phyloP scores from a whole-genome alignment of 495 filamentous ascomycete species.

The Penicillium cosmopolitanum region DNA sequence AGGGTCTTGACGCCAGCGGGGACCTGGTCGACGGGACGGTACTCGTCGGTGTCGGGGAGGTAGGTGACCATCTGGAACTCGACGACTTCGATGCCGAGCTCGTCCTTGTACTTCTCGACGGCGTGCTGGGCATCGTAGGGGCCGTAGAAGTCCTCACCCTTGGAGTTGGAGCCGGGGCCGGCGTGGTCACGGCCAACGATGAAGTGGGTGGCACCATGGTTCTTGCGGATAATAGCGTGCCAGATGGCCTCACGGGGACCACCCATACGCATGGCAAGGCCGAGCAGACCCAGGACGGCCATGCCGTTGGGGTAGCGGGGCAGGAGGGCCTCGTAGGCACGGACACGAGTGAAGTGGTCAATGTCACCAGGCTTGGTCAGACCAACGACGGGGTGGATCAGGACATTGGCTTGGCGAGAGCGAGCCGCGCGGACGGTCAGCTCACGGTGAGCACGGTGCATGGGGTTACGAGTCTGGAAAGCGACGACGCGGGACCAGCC shows the following conservation, averaged over 20 bases:
- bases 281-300: constrained; percentile 94
- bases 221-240: constrained; percentile 99
- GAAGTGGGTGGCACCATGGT: constrained; percentile 98
- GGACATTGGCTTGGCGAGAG: constrained; percentile 92
- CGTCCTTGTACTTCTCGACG: constrained; percentile 93
- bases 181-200: constrained; percentile 98
- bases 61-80: constrained; percentile 99
- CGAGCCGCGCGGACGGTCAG: constrained; percentile 96
- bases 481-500: constrained; percentile 96
- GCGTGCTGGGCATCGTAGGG: constrained; percentile 98
- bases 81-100: constrained; percentile 97
- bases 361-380: constrained; percentile 99
- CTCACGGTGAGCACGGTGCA: constrained; percentile 98
- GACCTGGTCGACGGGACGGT: constrained; percentile 89
- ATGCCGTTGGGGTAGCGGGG: constrained; percentile 99
- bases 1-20: constrained; percentile 81
- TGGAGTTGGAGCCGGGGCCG: constrained; percentile 94
- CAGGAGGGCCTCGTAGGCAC: constrained; percentile 95
- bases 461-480: constrained; percentile 98
- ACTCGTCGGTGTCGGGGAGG: constrained; percentile 95
- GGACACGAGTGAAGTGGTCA: constrained; percentile 98
- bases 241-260: constrained; percentile 98
- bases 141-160: constrained; percentile 96
- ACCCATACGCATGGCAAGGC: constrained; percentile 98
- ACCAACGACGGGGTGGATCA: constrained; percentile 98